Evolutionary conservation across 1,284 basidiomycete genomes (phyloP), one percentile per base, ranked within the genome.

Genomic region (Sporisorium graminicola): DNA sequence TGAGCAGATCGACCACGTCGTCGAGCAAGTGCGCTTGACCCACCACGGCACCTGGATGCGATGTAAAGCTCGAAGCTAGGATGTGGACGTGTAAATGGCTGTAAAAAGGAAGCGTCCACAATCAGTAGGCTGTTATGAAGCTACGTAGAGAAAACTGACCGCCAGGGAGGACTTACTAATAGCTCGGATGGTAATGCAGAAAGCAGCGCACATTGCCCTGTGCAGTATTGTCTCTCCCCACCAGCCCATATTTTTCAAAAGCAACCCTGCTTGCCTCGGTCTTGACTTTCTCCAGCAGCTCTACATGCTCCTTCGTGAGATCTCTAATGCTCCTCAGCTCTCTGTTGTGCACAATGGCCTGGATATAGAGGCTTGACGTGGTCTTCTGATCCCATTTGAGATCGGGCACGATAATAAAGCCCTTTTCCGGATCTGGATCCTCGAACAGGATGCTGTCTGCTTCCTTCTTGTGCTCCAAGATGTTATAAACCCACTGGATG

Each of bases 11-110:
- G 66, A 98, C 94, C 46, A 98, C 86, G 85, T 98, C 94, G 81
- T 98, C 95, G 5, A 99, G 88, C 18, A 98, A 88, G 86, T 98
- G 94, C 0, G 95, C 94, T 84, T 96, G 94, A 0, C 95, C 96
- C 0, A 94, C 92, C 0, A 90, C 87, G 22, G 80, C 78, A 16
- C 80, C 83, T 9, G 82, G 79, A 53, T 83, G 80, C 1, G 77
- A 74, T 6, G 67, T 64, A 58, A 67, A 78, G 59, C 84, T 77
- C 3, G 77, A 65, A 8, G 90, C 92, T 8, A 96, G 93, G 58
- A 98, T 92, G 80, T 99, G 97, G 0, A 99, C 93, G 78, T 97
- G 94, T 81, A 97, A 93, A 81, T 96, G 95, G 85, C 97, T 95
- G 56, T 42, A 22, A 0, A 49, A 24, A 47, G 31, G 27, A 12